These are phyloP conservation scores for Coriaria nepalensis DNA, from an alignment of 306 rosid species.

Conservation along the genomic window DNA sequence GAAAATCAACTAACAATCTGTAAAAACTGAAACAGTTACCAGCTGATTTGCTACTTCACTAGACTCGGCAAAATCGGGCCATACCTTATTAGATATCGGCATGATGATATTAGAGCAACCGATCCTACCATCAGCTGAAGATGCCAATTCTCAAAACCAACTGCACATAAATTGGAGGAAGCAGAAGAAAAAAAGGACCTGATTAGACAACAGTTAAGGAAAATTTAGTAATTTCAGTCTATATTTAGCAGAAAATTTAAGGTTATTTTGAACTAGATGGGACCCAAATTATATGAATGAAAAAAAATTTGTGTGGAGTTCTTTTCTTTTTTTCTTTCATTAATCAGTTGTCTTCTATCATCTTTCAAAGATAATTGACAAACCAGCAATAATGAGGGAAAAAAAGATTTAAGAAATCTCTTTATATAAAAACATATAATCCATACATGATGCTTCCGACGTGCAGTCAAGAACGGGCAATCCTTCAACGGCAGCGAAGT, in stretches of 20 bases:
- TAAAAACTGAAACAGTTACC: slow-evolving; percentile 24
- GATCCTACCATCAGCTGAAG: slow-evolving; percentile 76
- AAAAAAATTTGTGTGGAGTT: slow-evolving; percentile 6
- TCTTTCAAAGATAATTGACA: slow-evolving; percentile 6
- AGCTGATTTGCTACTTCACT: slow-evolving; percentile 80
- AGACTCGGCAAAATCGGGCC: slow-evolving; percentile 87
- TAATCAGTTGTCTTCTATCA: background rate
- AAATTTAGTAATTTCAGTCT: background rate
- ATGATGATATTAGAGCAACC: slow-evolving; percentile 52
- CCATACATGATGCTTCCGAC: slow-evolving; percentile 58
- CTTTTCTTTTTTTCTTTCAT: background rate
- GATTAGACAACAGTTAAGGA: background rate
- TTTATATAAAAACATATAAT: background rate
- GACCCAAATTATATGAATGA: background rate
- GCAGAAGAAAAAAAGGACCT: background rate
- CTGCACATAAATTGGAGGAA: slow-evolving; percentile 27
- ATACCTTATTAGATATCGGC: slow-evolving; percentile 55
- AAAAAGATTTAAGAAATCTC: background rate
- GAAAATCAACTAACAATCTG: background rate
- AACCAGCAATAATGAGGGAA: slow-evolving; percentile 8
- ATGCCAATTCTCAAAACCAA: slow-evolving; percentile 85
- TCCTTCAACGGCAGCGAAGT: slow-evolving; percentile 59
- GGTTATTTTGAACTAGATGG: background rate
- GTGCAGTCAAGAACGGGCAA: slow-evolving; percentile 72
- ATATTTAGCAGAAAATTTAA: background rate